Evolutionary conservation across 1,284 basidiomycete genomes (phyloP).

Genomic region (Trichosporon coremiiforme): DNA sequence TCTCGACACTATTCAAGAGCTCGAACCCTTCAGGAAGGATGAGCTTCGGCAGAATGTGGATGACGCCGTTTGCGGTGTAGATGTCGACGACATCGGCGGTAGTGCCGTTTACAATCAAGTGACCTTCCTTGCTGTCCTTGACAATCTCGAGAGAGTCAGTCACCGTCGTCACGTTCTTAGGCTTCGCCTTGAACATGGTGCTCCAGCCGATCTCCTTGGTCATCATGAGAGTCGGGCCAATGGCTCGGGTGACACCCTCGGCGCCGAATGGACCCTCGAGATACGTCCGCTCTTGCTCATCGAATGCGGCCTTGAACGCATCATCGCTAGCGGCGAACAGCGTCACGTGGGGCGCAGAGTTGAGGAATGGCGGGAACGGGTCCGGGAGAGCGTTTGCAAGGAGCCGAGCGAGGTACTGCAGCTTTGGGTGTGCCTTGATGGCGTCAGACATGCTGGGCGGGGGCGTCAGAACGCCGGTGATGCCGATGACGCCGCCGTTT

Average conservation of each 20-base stretch:
- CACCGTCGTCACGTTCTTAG: conserved; percentile 21
- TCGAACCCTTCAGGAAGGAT: conserved; percentile 76
- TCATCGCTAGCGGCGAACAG: conserved; percentile 84
- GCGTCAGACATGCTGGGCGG: conserved; percentile 70
- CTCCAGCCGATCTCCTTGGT: conserved; percentile 59
- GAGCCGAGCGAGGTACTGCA: conserved; percentile 66
- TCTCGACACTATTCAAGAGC: conserved; percentile 78
- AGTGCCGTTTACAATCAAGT: conserved; percentile 68
- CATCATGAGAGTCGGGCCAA: conserved; percentile 69
- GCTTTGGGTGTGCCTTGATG: conserved; percentile 64
- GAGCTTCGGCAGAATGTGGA: conserved; percentile 83
- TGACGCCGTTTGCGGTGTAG: conserved; percentile 90
- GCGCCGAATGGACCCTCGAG: conserved; percentile 80
- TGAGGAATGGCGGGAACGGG: conserved; percentile 61
- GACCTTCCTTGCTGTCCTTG: conserved; percentile 62
- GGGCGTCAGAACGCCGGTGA: conserved; percentile 73
- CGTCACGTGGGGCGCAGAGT: conserved; percentile 68
- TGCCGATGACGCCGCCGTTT: conserved; percentile 78
- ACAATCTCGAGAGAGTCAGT: conserved; percentile 63
- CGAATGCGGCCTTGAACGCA: conserved; percentile 70
- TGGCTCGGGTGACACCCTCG: conserved; percentile 73
- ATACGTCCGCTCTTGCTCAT: conserved; percentile 72
- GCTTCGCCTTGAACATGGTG: conserved; percentile 34
- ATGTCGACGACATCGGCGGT: conserved; percentile 70
- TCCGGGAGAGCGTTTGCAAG: conserved; percentile 66